Evolutionary conservation across 345 rosid species (phyloP), one percentile per base, ranked within the genome.

Genomic region (Nephelium lappaceum): DNA sequence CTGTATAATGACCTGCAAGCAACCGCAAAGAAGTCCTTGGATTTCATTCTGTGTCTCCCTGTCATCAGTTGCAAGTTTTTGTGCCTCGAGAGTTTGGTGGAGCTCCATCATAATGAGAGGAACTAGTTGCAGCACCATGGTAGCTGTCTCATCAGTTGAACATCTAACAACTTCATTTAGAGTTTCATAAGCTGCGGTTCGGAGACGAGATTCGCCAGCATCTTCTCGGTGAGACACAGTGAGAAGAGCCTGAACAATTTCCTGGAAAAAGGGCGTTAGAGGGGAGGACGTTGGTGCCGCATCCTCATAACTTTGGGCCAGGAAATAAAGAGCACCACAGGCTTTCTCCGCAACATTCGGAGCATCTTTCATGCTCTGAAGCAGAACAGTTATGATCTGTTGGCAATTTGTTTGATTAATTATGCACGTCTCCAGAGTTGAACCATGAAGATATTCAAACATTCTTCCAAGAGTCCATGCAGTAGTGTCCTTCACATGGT

Each of bases 401-500:
- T 92, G 96, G 83, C 96, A 92, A 87, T 92, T 92, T 41, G 84
- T 87, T 72, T 79, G 91, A 36, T 89, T 89, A 67, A 92, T 89
- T 77, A 92, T 84, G 12, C 92, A 90, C 61, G 91, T 81, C 78
- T 82, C 93, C 16, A 89, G 31, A 64, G 88, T 83, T 72, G 93
- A 92, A 75, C 96, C 93, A 78, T 89, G 93, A 12, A 92, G 89
- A 47, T 90, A 92, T 81, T 92, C 96, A 75, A 92, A 92, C 73
- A 92, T 92, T 77, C 96, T 86, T 27, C 96, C 96, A 71, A 92
- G 86, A 36, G 96, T 90, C 96, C 90, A 87, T 6, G 89, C 89
- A 25, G 89, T 87, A 4, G 89, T 87, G 78, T 87, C 89, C 74
- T 87, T 87, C 65, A 87, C 90, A 58, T 87, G 90, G 81, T 79